Evolutionary conservation across 257 asterid genomes (phyloP), one percentile per base, ranked within the genome.

Genomic region (Plantago major): DNA sequence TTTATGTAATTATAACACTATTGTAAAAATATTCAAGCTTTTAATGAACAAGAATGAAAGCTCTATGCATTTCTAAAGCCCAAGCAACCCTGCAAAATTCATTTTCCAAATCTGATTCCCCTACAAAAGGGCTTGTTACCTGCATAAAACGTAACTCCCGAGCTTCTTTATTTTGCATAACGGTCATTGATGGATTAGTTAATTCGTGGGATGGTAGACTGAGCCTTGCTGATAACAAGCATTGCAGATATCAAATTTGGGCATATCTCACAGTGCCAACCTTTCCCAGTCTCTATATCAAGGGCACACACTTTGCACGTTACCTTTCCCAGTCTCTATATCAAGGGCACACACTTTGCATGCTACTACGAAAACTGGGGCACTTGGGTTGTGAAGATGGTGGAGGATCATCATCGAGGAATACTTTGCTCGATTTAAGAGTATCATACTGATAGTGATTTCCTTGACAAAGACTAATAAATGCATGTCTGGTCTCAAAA

Each of bases 361-460:
- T 28, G 95, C 82, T 13, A 81, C 73, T 73, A 92, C 97, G 57
- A 84, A 92, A 65, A 97, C 96, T 33, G 97, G 99, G 49, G 96
- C 97, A 37, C 95, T 89, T 53, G 99, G 99, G 70, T 92, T 92
- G 76, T 92, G 99, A 71, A 92, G 96, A 77, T 92, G 99, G 78
- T 89, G 89, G 65, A 92, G 96, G 71, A 92, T 93, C 99, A 92
- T 92, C 95, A 92, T 89, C 18, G 99, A 93, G 30, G 99, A 93
- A 78, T 93, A 96, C 78, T 93, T 93, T 49, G 99, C 99, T 58
- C 99, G 92, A 9, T n/a, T 96, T 90, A 46, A 89, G n/a, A n/a
- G n/a, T n/a, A n/a, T n/a, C n/a, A n/a, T n/a, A n/a, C n/a, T n/a
- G n/a, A n/a, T n/a, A n/a, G 73, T 89, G 96, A 68, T 89, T 93